Percentiles rank a stretch among this genome's conserved stretches.
Conservation (phyloP, 805 yeast genomes). For the Metschnikowia anglica region DNA sequence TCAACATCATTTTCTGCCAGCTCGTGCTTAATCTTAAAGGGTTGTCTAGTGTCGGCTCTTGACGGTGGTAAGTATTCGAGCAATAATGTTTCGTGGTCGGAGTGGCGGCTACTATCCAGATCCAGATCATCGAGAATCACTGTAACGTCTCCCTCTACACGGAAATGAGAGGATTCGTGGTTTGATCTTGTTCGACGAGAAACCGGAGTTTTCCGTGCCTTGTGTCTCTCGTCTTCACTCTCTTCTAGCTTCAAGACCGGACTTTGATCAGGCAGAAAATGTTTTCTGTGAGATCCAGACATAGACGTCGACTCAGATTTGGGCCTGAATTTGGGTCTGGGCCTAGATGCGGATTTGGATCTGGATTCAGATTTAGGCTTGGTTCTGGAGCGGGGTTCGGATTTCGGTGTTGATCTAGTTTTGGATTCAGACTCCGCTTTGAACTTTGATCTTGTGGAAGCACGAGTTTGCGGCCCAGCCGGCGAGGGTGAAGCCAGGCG, state of each 20-base stretch:
- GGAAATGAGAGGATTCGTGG: background rate
- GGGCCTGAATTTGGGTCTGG: no score
- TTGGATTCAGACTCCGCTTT: background rate
- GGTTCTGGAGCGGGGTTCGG: no score
- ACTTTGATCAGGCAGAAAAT: background rate
- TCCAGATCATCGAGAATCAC: slow-evolving; percentile 8
- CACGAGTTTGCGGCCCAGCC: background rate
- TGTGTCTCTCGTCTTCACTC: background rate
- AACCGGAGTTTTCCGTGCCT: no score
- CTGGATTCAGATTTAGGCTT: background rate
- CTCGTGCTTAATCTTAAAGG: no score
- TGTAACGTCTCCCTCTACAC: background rate
- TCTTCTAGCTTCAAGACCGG: background rate
- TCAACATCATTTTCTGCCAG: no score
- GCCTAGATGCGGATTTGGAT: background rate
- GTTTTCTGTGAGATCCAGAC: background rate
- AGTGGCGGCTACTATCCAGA: background rate
- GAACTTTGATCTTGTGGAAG: background rate
- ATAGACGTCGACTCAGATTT: background rate
- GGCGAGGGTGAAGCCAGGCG: background rate
- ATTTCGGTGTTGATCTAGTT: background rate
- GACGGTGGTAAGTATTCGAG: background rate
- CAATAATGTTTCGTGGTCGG: background rate
- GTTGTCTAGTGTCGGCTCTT: background rate
- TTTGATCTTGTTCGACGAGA: slow-evolving; percentile 3